Conservation (phyloP, 148 eudicot genomes). For the Mesembryanthemum crystallinum region DNA sequence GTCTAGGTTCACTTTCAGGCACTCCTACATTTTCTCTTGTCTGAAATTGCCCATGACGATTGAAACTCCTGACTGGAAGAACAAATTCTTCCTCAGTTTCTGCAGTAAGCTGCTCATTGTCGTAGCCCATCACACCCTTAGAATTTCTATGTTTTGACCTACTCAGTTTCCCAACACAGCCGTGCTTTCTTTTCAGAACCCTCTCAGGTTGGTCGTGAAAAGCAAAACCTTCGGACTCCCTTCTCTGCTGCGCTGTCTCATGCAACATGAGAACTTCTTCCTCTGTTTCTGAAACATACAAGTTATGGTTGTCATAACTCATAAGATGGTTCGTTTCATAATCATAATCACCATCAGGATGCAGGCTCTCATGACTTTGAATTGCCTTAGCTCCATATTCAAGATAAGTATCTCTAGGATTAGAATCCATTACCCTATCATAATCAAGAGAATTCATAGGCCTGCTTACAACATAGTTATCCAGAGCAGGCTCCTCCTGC, state of each 20-base stretch:
- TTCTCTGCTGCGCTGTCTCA: not conserved
- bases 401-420: constrained; percentile 11
- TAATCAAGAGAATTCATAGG: constrained; percentile 9
- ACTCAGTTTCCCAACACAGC: constrained; percentile 5
- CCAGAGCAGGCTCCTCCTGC: constrained; percentile 21
- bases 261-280: not conserved
- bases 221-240: constrained; percentile 10
- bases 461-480: constrained; percentile 12
- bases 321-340: constrained; percentile 21
- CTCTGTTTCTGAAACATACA: not conserved
- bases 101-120: not conserved
- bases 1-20: constrained; percentile 8
- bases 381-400: constrained; percentile 6
- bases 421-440: constrained; percentile 19
- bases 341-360: constrained; percentile 17
- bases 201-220: constrained; percentile 11
- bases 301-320: constrained; percentile 1
- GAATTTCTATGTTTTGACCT: constrained; percentile 18
- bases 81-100: constrained; percentile 11
- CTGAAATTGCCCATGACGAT: constrained; percentile 2
- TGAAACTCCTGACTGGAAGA: constrained; percentile 11
- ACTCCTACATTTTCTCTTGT: constrained; percentile 2
- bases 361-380: not conserved
- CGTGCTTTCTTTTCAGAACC: constrained; percentile 22
- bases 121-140: constrained; percentile 22